These are phyloP conservation scores for Chrysanthemum makinoi DNA, from an alignment of 129 eudicot species.

Conservation along the genomic window DNA sequence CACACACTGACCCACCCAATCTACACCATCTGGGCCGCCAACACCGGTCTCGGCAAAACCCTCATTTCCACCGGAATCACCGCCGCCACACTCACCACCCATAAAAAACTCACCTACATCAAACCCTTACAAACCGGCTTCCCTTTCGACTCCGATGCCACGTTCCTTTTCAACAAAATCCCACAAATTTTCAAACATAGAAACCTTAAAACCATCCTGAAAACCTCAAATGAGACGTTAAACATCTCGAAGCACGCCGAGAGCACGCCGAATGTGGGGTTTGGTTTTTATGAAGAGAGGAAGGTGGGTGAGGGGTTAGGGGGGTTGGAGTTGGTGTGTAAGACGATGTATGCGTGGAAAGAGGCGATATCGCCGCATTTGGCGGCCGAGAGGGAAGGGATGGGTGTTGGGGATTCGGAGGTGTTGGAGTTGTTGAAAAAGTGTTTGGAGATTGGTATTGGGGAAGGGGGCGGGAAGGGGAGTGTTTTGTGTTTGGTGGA, in stretches of 20 bases:
- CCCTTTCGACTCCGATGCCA: constrained; percentile 82
- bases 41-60: constrained; percentile 97
- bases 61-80: constrained; percentile 87
- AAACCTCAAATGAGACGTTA: constrained; percentile 57
- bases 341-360: constrained; percentile 91
- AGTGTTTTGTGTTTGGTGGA: constrained; percentile 63
- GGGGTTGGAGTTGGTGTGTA: constrained; percentile 58
- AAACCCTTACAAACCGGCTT: constrained; percentile 94
- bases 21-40: constrained; percentile 89
- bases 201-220: constrained; percentile 14
- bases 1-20: constrained; percentile 89
- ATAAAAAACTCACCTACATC: constrained; percentile 54
- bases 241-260: constrained; percentile 31
- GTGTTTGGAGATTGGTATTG: constrained; percentile 49
- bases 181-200: constrained; percentile 43
- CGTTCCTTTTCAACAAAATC: constrained; percentile 55
- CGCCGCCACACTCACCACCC: constrained; percentile 45
- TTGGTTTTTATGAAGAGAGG: constrained; percentile 48
- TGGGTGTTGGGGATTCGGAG: constrained; percentile 51
- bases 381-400: constrained; percentile 74
- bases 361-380: constrained; percentile 93
- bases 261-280: constrained; percentile 18
- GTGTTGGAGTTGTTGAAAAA: constrained; percentile 56
- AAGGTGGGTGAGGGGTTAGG: constrained; percentile 31
- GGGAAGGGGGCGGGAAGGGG: constrained; percentile 12